Percentiles rank a stretch among this genome's conserved stretches.
Evolutionary conservation across 768 basidiomycete genomes (phyloP).

Genomic region (Lactifluus hygrophoroides): DNA sequence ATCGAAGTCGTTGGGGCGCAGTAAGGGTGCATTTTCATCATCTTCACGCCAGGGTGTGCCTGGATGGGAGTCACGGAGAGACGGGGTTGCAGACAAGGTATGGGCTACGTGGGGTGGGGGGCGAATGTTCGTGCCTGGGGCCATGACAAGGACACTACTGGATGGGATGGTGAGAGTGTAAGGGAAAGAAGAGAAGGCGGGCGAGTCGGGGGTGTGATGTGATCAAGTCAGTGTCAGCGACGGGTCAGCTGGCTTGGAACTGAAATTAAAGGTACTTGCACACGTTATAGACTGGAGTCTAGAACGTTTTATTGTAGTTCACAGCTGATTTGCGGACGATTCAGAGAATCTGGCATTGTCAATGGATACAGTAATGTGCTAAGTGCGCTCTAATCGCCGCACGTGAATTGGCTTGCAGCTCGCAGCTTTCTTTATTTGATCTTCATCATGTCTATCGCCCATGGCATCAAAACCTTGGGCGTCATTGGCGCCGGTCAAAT

Average conservation of each 20-base stretch:
- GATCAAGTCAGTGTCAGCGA: too few relatives aligned
- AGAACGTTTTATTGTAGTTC: not conserved
- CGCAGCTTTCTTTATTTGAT: not conserved
- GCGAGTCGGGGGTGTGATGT: too few relatives aligned
- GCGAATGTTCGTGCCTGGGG: not conserved
- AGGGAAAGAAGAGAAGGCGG: not conserved
- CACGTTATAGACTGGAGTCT: not conserved
- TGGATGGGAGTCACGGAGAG: not conserved
- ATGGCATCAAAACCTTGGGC: slow-evolving; percentile 68
- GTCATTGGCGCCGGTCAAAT: slow-evolving; percentile 82
- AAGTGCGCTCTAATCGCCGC: not conserved
- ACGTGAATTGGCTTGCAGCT: not conserved
- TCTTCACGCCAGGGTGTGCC: slow-evolving; percentile 13
- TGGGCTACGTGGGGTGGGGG: not conserved
- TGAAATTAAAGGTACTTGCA: not conserved
- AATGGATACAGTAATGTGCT: too few relatives aligned
- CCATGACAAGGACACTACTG: not conserved
- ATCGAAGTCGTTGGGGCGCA: slow-evolving; percentile 9
- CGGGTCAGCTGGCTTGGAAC: not conserved
- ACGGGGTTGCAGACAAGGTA: not conserved
- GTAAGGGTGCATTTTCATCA: slow-evolving; percentile 8
- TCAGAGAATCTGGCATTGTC: too few relatives aligned
- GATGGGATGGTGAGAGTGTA: not conserved
- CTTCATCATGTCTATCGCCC: slow-evolving; percentile 44
- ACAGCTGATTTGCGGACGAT: too few relatives aligned